These are phyloP conservation scores for Aeschynomene evenia DNA, from an alignment of 306 rosid genomes.

Conservation along the genomic window DNA sequence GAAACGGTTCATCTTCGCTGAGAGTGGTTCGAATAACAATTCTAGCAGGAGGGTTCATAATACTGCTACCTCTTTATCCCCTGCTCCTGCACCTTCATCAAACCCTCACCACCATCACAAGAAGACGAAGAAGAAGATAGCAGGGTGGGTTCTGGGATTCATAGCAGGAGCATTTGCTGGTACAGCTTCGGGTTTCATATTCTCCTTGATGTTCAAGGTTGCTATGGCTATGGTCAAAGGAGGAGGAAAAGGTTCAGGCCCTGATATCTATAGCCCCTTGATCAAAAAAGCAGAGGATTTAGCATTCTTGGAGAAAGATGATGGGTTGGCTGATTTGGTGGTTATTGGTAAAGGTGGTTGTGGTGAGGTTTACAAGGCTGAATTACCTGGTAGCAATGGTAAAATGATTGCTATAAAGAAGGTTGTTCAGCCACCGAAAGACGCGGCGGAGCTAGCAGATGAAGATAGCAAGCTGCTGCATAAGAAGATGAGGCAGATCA, in stretches of 20 bases:
- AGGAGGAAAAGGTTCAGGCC: slow-evolving; percentile 52
- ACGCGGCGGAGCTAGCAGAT: slow-evolving; percentile 50
- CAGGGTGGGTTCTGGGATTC: slow-evolving; percentile 73
- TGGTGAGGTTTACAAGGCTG: slow-evolving; percentile 80
- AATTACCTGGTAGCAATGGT: slow-evolving; percentile 66
- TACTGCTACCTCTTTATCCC: slow-evolving; percentile 13
- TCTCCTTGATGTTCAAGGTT: slow-evolving; percentile 64
- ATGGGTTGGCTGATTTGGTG: slow-evolving; percentile 57
- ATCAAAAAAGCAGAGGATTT: slow-evolving; percentile 67
- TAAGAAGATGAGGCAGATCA: slow-evolving; percentile 83
- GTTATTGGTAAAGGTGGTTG: slow-evolving; percentile 74
- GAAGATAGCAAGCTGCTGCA: slow-evolving; percentile 68
- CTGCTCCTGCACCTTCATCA: slow-evolving; percentile 37
- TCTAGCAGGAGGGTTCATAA: not conserved
- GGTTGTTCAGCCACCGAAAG: slow-evolving; percentile 68
- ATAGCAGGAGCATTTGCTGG: slow-evolving; percentile 76
- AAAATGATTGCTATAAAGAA: slow-evolving; percentile 82
- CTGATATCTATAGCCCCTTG: slow-evolving; percentile 68
- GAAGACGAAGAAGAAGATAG: slow-evolving; percentile 38
- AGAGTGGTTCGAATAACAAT: not conserved
- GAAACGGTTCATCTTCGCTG: not conserved
- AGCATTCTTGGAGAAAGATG: slow-evolving; percentile 80
- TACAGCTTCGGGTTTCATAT: slow-evolving; percentile 54
- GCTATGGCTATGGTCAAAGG: slow-evolving; percentile 55
- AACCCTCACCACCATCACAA: not conserved